Evolutionary conservation across 108 stramenopile species (phyloP).

Genomic region (Epipyxis sp.): DNA sequence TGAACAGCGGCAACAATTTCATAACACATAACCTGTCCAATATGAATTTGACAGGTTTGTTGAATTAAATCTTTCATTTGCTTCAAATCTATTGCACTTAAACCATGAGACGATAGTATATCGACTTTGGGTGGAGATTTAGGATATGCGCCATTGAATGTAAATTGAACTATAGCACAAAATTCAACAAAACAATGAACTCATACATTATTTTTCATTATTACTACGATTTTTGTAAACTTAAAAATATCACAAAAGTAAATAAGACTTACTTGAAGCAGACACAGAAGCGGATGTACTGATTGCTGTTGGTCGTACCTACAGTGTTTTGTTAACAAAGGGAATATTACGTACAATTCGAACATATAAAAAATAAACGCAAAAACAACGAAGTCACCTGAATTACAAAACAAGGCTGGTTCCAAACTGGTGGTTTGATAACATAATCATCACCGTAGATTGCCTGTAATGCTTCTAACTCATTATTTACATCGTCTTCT

Average conservation of each 20-base stretch:
- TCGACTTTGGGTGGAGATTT: not conserved
- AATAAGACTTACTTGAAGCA: too few species aligned
- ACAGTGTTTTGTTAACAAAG: too few species aligned
- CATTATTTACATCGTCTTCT: not conserved
- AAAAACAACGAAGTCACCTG: too few species aligned
- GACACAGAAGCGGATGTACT: too few species aligned
- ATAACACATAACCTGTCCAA: not conserved
- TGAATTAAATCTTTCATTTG: not conserved
- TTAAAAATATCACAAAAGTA: too few species aligned
- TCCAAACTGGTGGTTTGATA: slow-evolving; percentile 27
- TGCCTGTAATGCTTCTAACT: slow-evolving; percentile 32
- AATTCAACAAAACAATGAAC: not conserved
- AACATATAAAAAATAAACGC: too few species aligned
- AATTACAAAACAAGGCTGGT: slow-evolving; percentile 30
- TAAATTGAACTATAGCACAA: slow-evolving; percentile 4
- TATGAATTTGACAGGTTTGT: slow-evolving; percentile 1
- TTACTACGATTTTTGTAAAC: too few species aligned
- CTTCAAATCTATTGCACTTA: not conserved
- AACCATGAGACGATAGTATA: not conserved
- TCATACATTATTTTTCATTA: too few species aligned
- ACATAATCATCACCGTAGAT: slow-evolving; percentile 36
- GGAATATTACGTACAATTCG: too few species aligned
- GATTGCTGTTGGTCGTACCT: too few species aligned
- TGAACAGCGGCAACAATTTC: not conserved
- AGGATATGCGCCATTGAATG: not conserved